A percentile compares a stretch with the other conserved stretches of the same genome.
Evolutionary conservation across 768 basidiomycete genomes (phyloP).

Genomic region (Leccinum ochraceum): DNA sequence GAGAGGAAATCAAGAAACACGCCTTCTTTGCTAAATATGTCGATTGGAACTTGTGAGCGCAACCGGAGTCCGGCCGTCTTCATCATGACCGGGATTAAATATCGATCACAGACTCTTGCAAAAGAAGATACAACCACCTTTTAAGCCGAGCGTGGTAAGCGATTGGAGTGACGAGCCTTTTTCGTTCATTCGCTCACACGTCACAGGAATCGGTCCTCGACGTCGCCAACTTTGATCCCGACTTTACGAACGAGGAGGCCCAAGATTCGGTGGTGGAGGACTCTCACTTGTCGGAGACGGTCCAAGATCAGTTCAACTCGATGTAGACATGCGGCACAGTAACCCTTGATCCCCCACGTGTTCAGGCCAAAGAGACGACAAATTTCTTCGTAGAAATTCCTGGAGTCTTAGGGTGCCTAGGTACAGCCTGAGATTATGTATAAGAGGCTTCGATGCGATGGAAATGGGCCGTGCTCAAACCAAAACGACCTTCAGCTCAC

Average conservation of each 20-base stretch:
- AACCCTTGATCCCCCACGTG: neutral
- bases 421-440: neutral
- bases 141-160: constrained; percentile 94
- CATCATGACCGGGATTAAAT: constrained; percentile 5
- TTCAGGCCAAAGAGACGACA: neutral
- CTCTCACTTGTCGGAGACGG: constrained; percentile 89
- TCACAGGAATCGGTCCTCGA: constrained; percentile 85
- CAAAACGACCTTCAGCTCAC: neutral
- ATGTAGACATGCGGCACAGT: neutral
- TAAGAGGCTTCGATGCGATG: neutral
- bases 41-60: constrained; percentile 77
- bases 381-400: neutral
- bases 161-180: neutral
- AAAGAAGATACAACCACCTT: constrained; percentile 96
- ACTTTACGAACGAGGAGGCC: constrained; percentile 95
- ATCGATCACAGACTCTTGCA: constrained; percentile 58
- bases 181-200: constrained; percentile 4
- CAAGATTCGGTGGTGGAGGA: constrained; percentile 96
- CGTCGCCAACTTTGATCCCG: constrained; percentile 95
- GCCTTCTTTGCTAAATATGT: constrained; percentile 94
- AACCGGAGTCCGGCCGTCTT: neutral
- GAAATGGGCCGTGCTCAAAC: neutral
- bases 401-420: neutral
- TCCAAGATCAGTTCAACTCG: constrained; percentile 89
- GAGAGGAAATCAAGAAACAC: constrained; percentile 94